phyloP scores from a whole-genome alignment of 257 asterid species.

The Avicennia marina region DNA sequence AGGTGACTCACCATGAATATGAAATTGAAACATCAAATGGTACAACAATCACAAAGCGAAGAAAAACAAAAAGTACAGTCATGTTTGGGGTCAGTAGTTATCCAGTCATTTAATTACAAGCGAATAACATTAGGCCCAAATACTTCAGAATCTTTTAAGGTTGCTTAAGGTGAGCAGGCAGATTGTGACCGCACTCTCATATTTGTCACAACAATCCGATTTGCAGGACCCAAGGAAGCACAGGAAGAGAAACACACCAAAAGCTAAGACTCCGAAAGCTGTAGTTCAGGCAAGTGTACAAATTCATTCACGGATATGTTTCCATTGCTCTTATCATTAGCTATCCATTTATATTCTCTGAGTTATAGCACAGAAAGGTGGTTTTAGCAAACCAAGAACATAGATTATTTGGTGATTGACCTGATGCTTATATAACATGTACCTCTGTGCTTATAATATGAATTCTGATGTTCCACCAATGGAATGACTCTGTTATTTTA shows the following conservation, averaged over 20 bases:
- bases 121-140: neutral
- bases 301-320: too few relatives aligned
- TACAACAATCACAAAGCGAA: conserved; percentile 81
- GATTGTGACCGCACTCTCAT: conserved; percentile 5
- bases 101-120: conserved; percentile 10
- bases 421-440: conserved; percentile 1
- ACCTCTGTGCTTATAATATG: too few relatives aligned
- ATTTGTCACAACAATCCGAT: too few relatives aligned
- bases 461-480: neutral
- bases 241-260: conserved; percentile 57
- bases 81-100: conserved; percentile 76
- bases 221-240: conserved; percentile 67
- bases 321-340: too few relatives aligned
- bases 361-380: too few relatives aligned
- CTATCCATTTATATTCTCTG: neutral
- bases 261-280: conserved; percentile 51
- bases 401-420: too few relatives aligned
- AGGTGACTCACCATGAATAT: conserved; percentile 93
- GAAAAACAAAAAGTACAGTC: conserved; percentile 85
- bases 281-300: conserved; percentile 41
- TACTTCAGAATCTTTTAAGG: neutral
- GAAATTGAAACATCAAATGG: conserved; percentile 94
- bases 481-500: too few relatives aligned
- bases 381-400: too few relatives aligned
- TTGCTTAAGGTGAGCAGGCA: conserved; percentile 11